A percentile compares a stretch with the other conserved stretches of the same genome.
Evolutionary conservation across 106 monocot genomes (phyloP).

Genomic region (Phalaenopsis aphrodite): DNA sequence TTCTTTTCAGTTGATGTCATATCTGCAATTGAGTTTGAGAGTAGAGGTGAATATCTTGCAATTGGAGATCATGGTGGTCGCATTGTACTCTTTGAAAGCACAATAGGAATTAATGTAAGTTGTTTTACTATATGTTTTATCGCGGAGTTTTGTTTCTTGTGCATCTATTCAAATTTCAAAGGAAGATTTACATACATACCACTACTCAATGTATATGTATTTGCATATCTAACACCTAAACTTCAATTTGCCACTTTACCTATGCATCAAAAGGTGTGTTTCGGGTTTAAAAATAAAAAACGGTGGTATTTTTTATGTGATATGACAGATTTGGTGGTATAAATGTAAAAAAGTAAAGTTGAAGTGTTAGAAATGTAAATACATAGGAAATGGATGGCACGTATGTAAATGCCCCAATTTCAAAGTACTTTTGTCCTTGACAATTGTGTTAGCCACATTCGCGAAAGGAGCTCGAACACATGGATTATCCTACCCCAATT

Average conservation of each 20-base stretch:
- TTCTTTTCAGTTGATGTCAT: constrained; percentile 43
- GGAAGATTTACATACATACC: no score
- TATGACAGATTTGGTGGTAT: no score
- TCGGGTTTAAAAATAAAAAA: no score
- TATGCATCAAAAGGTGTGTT: no score
- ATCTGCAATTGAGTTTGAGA: constrained; percentile 61
- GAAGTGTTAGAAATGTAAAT: no score
- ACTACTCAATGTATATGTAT: no score
- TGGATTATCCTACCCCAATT: constrained; percentile 19
- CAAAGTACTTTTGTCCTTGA: not conserved
- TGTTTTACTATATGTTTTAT: not conserved
- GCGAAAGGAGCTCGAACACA: constrained; percentile 30
- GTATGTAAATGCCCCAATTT: no score
- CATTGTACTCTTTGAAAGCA: constrained; percentile 47
- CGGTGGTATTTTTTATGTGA: no score
- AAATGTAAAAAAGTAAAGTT: no score
- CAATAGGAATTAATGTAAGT: constrained; percentile 22
- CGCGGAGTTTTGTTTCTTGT: not conserved
- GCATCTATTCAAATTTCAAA: not conserved
- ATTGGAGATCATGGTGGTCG: constrained; percentile 57
- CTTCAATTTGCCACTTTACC: no score
- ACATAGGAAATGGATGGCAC: no score
- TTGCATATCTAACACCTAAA: no score
- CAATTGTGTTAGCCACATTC: constrained; percentile 13
- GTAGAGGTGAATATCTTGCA: constrained; percentile 47